Evolutionary conservation across 257 asterid species (phyloP), one percentile per base, ranked within the genome.

Genomic region (Hygrophila difformis): DNA sequence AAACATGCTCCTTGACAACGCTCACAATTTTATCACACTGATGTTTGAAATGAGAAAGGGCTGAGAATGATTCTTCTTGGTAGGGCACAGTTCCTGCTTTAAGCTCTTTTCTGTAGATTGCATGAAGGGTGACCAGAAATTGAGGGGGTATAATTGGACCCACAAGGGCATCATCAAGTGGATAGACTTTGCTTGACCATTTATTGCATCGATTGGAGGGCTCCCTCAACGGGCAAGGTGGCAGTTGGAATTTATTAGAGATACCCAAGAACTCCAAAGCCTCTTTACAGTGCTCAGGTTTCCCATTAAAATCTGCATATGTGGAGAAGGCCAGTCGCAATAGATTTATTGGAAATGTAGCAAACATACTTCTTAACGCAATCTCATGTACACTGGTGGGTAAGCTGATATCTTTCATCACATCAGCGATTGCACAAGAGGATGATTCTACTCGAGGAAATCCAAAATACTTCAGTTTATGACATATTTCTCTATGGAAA

Each of bases 311-410:
- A 53, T 59, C 66, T 0, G 48, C 38, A 57, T 69, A 69, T 39
- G 74, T 51, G 16, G 82, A 60, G 50, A 77, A 67, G 42, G 74
- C 48, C 51, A 75, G 41, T 18, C 57, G 70, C 51, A 71, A 60
- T 29, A 80, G 39, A 62, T 44, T 49, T 45, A 64, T 50, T 16
- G 85, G 84, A 65, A 80, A 60, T 56, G 64, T 44, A 35, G 77
- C 49, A 68, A 61, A 77, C 18, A 56, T 53, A 57, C 70, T 63
- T 63, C 66, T 76, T 44, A 71, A 39, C 37, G 82, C 79, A 65
- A 82, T 72, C 67, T 87, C 96, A 17, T 59, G 72, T 56, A 82
- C 46, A 69, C 93, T 82, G 16, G 63, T 70, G 0, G 89, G 96
- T 63, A 67, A 74, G 62, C 58, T 68, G 39, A 77, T 51, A 58